phyloP scores from a whole-genome alignment of 306 rosid genomes.

The Begonia loranthoides region DNA sequence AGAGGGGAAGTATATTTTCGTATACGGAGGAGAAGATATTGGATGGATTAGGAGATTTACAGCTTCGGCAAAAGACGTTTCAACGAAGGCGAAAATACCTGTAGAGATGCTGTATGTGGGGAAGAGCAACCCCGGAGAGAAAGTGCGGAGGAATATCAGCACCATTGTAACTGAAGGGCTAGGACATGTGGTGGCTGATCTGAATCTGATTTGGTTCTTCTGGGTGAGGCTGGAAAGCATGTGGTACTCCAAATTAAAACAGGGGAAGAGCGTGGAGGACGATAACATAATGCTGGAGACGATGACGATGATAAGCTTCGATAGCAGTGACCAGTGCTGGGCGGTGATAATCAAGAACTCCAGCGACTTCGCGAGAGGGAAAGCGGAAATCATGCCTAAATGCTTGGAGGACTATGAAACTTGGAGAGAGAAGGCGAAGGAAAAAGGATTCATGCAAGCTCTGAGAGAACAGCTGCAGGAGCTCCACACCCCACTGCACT shows the following conservation, averaged over 20 bases:
- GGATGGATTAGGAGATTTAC: constrained; percentile 38
- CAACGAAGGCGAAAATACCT: constrained; percentile 15
- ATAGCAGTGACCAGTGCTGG: constrained; percentile 30
- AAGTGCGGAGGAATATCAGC: constrained; percentile 18
- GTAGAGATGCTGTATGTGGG: constrained; percentile 43
- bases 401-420: constrained; percentile 27
- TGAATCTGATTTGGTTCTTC: constrained; percentile 43
- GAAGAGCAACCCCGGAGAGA: constrained; percentile 34
- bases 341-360: constrained; percentile 29
- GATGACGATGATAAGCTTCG: constrained; percentile 37
- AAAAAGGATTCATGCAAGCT: constrained; percentile 21
- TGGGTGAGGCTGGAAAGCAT: constrained; percentile 57
- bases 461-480: constrained; percentile 11
- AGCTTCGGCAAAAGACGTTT: constrained; percentile 22
- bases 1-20: constrained; percentile 34
- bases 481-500: constrained; percentile 13
- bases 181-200: constrained; percentile 25
- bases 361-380: constrained; percentile 20
- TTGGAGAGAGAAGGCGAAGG: constrained; percentile 22
- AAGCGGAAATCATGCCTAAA: constrained; percentile 15
- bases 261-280: constrained; percentile 12
- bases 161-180: constrained; percentile 20
- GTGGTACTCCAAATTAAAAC: constrained; percentile 44
- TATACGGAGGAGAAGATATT: constrained; percentile 40
- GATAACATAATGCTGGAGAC: constrained; percentile 35